phyloP scores from a whole-genome alignment of 345 rosid genomes.

The Psidium friedrichsthalianum region DNA sequence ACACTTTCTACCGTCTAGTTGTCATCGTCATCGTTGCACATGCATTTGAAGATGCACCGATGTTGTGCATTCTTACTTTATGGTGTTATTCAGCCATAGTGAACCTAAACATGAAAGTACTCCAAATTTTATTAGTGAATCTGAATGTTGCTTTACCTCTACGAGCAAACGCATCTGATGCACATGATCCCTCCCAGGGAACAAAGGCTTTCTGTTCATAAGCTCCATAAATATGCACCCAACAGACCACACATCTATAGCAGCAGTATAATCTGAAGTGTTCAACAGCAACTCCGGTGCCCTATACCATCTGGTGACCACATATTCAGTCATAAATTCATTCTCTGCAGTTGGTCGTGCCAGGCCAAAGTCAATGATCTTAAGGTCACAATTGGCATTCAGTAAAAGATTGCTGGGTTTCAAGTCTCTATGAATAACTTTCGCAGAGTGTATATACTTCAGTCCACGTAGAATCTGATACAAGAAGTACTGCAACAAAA shows the following conservation, averaged over 20 bases:
- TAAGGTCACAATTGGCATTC: conserved; percentile 86
- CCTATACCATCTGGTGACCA: conserved; percentile 96
- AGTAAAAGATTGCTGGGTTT: conserved; percentile 88
- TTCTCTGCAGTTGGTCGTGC: conserved; percentile 87
- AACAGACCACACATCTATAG: conserved; percentile 99
- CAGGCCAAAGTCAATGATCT: conserved; percentile 91
- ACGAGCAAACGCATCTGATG: conserved; percentile 91
- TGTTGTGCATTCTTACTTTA: neutral
- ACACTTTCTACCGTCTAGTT: neutral
- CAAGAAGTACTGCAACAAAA: conserved; percentile 65
- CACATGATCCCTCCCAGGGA: conserved; percentile 90
- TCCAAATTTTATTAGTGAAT: neutral
- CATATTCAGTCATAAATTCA: conserved; percentile 97
- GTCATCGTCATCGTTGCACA: neutral
- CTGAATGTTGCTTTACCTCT: conserved; percentile 42
- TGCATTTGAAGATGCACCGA: neutral
- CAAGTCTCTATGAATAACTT: conserved; percentile 86
- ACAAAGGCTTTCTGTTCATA: conserved; percentile 83
- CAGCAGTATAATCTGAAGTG: conserved; percentile 81
- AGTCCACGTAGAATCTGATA: conserved; percentile 92
- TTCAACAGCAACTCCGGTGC: conserved; percentile 92
- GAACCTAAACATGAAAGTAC: neutral
- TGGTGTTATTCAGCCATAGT: neutral
- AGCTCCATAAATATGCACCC: conserved; percentile 99
- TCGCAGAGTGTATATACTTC: conserved; percentile 93